Base-by-base conservation (phyloP, 2,329 filamentous ascomycete species). In the Penicillium hesseltinei region DNA sequence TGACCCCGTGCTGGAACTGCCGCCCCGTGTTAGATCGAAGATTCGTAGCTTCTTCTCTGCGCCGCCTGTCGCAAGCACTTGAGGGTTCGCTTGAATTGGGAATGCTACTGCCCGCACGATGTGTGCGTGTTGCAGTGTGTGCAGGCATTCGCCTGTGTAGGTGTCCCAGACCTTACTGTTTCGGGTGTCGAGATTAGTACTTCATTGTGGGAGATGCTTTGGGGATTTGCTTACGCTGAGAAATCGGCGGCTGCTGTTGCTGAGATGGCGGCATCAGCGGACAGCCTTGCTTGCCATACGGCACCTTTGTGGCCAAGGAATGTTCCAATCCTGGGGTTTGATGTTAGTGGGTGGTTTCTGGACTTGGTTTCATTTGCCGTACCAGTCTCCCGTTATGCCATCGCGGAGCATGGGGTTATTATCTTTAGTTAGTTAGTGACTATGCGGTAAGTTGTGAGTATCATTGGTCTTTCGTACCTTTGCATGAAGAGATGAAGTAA, bases 271-370 rank as follows among this genome's bases (percentile, higher is more conserved):
- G 92, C 91, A 77, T 97, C 92, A 21, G 90, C 87, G 52, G 92
- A 96, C 36, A 99, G 82, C 67, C 92, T 86, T 53, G 92, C 91
- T 78, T 97, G 92, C 92, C 94, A 99, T 59, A 97, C 93, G 38
- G 94, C 94, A 62, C 94, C 94, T 78, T 99, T 97, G 80, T 99
- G 94, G 40, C 94, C 94, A 69, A 99, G 88, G 73, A 97, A 97
- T 38, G 94, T 97, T 48, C 94, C 94, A 67, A 97, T 97, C 90
- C 84, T 85, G 57, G 13, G 46, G 68, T 5, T 21, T 55, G 51
- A 29, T 17, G 45, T 67, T 62, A 62, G 57, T 40, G 43, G 39
- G 4, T 23, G 36, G 13, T 9, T 38, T 42, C 36, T 35, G 27
- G 21, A 13, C 17, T 35, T 42, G 35, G 11, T 17, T 43, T 47